Evolutionary conservation across 2,329 filamentous ascomycete genomes (phyloP).

Genomic region (Apiospora marii): DNA sequence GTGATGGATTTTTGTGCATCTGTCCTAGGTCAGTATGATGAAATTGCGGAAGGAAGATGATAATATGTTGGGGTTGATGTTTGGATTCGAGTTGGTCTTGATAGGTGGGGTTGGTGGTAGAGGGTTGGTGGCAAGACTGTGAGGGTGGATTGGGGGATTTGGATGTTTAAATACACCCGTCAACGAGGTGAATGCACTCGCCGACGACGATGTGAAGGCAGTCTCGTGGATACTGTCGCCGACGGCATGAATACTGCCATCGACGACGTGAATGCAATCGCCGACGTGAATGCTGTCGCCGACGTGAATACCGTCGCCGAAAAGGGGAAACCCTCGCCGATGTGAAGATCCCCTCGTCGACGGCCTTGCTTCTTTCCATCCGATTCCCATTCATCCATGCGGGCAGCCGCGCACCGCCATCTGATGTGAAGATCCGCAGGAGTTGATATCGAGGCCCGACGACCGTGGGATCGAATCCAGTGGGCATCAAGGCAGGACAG

Average conservation of each 20-base stretch:
- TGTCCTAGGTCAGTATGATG: neutral
- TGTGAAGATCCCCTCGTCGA: no score
- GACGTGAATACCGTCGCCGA: neutral
- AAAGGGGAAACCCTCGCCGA: no score
- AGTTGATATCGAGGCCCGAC: neutral
- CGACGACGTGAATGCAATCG: neutral
- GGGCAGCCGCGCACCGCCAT: neutral
- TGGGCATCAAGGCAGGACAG: neutral
- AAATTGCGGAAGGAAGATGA: neutral
- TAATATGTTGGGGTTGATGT: neutral
- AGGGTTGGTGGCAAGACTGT: neutral
- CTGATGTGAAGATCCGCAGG: neutral
- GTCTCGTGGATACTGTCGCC: neutral
- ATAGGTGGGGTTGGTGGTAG: neutral
- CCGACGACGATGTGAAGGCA: no score
- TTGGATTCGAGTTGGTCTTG: no score
- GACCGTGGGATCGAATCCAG: conserved; percentile 1
- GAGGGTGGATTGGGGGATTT: neutral
- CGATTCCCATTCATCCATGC: neutral
- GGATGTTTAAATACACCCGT: no score
- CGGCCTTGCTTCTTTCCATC: neutral
- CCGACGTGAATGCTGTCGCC: neutral
- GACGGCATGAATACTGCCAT: neutral
- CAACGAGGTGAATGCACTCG: neutral
- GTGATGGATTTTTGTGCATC: neutral